phyloP scores from a whole-genome alignment of 805 yeast genomes.

The Kodamaea laetipori region DNA sequence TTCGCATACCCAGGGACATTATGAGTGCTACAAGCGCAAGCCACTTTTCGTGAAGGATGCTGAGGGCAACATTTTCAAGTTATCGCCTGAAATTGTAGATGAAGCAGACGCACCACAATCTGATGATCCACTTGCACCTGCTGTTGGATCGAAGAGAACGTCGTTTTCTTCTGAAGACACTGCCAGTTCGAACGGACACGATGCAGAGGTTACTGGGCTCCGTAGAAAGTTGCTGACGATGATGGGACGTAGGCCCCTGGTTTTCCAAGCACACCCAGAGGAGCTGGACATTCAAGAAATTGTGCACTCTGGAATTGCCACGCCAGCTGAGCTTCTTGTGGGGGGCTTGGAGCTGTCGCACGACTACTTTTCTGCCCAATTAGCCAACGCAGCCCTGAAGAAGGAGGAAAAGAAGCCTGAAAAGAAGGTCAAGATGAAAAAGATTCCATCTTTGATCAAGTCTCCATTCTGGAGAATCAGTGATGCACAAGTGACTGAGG shows the following conservation, averaged over 20 bases:
- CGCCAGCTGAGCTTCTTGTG: constrained; percentile 45
- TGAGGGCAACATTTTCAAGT: constrained; percentile 42
- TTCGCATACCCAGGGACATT: constrained; percentile 85
- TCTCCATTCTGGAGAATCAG: constrained; percentile 84
- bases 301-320: constrained; percentile 39
- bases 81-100: constrained; percentile 43
- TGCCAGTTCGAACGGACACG: constrained; percentile 22
- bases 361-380: constrained; percentile 28
- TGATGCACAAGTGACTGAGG: constrained; percentile 71
- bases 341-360: constrained; percentile 26
- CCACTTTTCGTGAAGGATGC: constrained; percentile 56
- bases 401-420: constrained; percentile 13
- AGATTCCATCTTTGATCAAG: constrained; percentile 54
- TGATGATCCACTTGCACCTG: not conserved
- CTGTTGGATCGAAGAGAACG: not conserved
- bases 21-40: constrained; percentile 82
- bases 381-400: constrained; percentile 11
- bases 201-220: constrained; percentile 20
- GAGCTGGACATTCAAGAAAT: constrained; percentile 40
- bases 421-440: constrained; percentile 46
- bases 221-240: constrained; percentile 39
- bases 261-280: constrained; percentile 40
- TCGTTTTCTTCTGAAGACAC: not conserved
- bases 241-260: constrained; percentile 46
- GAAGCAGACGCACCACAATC: not conserved